phyloP scores from a whole-genome alignment of 2,329 filamentous ascomycete genomes.

The Chaetomiaceae sp. region DNA sequence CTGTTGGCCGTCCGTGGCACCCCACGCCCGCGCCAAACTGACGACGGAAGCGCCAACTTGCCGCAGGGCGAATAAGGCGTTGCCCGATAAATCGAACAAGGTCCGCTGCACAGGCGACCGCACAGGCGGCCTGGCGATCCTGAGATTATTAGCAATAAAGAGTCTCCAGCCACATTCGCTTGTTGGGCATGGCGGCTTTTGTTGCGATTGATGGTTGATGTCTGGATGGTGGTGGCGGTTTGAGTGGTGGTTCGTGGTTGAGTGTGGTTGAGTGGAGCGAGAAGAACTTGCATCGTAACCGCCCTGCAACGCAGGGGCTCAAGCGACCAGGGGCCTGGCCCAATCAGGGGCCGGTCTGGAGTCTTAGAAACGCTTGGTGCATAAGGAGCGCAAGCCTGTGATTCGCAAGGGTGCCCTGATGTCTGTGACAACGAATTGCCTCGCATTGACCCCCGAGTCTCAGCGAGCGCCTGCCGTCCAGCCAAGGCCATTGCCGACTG shows the following conservation, averaged over 20 bases:
- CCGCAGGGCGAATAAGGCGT: no score
- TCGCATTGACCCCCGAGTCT: constrained; percentile 27
- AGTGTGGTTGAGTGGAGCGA: no score
- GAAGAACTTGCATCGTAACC: constrained; percentile 28
- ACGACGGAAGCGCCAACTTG: no score
- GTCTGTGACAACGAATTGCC: constrained; percentile 28
- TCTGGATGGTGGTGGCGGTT: constrained; percentile 5
- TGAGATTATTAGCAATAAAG: not conserved
- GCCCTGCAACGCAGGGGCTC: constrained; percentile 38
- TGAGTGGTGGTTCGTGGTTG: not conserved
- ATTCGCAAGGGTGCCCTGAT: constrained; percentile 34
- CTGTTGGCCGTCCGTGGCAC: no score
- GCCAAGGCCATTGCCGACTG: constrained; percentile 17
- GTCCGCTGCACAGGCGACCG: no score
- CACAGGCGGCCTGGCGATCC: not conserved
- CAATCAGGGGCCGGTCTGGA: constrained; percentile 34
- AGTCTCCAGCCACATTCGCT: not conserved
- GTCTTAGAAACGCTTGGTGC: constrained; percentile 41
- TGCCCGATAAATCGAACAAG: no score
- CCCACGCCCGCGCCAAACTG: no score
- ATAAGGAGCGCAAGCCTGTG: constrained; percentile 34
- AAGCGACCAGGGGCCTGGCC: constrained; percentile 28
- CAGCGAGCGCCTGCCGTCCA: constrained; percentile 15
- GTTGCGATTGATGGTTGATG: constrained; percentile 4
- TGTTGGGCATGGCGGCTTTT: not conserved